Conservation (phyloP, 176 grass and related monocot species). For the Stipa capillata region DNA sequence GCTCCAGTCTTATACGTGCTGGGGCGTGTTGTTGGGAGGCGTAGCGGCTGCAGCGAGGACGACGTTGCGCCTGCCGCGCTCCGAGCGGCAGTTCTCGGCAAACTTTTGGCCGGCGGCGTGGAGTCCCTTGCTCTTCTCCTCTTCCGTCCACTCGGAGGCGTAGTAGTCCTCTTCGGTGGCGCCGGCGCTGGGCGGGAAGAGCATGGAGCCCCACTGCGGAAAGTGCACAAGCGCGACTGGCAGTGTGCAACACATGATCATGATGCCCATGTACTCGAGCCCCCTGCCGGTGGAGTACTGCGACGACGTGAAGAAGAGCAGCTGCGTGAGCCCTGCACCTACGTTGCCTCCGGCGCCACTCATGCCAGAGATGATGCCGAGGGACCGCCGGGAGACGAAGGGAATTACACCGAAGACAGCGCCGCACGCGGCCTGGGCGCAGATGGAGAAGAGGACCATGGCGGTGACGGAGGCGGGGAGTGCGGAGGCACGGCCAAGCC, state of each 20-base stretch:
- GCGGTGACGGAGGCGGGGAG: slow-evolving; percentile 42
- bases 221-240: slow-evolving; percentile 50
- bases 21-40: slow-evolving; percentile 31
- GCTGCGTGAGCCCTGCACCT: slow-evolving; percentile 61
- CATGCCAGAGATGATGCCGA: slow-evolving; percentile 56
- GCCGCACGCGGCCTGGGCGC: slow-evolving; percentile 70
- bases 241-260: slow-evolving; percentile 81
- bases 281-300: slow-evolving; percentile 43
- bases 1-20: slow-evolving; percentile 4
- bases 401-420: slow-evolving; percentile 72
- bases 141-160: slow-evolving; percentile 42
- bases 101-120: slow-evolving; percentile 52
- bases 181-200: slow-evolving; percentile 39
- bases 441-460: slow-evolving; percentile 84
- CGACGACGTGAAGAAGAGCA: slow-evolving; percentile 77
- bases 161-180: slow-evolving; percentile 56
- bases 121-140: slow-evolving; percentile 47
- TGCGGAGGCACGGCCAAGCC: slow-evolving; percentile 46
- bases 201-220: slow-evolving; percentile 92
- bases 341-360: slow-evolving; percentile 71
- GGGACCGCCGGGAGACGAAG: slow-evolving; percentile 55
- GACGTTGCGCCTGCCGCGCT: slow-evolving; percentile 40
- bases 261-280: slow-evolving; percentile 60
- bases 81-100: slow-evolving; percentile 54
- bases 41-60: slow-evolving; percentile 27